These are phyloP conservation scores for Diaporthe velutina DNA, from an alignment of 2,329 filamentous ascomycete genomes.

Conservation along the genomic window DNA sequence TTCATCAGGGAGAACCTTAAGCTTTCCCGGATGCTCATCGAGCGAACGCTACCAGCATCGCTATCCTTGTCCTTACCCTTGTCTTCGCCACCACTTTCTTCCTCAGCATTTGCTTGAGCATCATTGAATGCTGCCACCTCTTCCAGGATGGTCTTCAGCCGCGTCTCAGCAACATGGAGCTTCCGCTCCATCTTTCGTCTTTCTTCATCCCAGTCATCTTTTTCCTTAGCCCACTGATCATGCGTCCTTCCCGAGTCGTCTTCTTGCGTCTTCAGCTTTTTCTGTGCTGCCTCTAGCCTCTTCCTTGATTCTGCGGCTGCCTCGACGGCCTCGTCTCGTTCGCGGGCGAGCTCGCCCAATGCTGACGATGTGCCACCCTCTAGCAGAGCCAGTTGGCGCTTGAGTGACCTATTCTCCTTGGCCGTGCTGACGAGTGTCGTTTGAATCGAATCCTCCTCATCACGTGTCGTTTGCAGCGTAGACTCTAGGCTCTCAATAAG, in stretches of 20 bases:
- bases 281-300: slow-evolving; percentile 83
- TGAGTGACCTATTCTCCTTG: slow-evolving; percentile 84
- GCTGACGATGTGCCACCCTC: slow-evolving; percentile 92
- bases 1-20: slow-evolving; percentile 80
- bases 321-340: slow-evolving; percentile 87
- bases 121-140: slow-evolving; percentile 83
- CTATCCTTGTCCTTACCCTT: slow-evolving; percentile 74
- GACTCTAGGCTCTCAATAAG: slow-evolving; percentile 88
- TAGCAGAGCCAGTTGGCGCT: slow-evolving; percentile 86
- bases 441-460: slow-evolving; percentile 80
- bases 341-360: slow-evolving; percentile 83
- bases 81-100: slow-evolving; percentile 65
- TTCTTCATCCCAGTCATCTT: slow-evolving; percentile 86
- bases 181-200: slow-evolving; percentile 85
- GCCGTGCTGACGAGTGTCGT: slow-evolving; percentile 71
- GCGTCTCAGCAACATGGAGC: slow-evolving; percentile 89
- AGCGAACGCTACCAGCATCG: slow-evolving; percentile 80
- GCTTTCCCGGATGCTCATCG: slow-evolving; percentile 79
- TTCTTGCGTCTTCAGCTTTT: slow-evolving; percentile 82
- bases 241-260: slow-evolving; percentile 86
- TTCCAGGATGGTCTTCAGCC: slow-evolving; percentile 85
- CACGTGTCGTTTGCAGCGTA: slow-evolving; percentile 76
- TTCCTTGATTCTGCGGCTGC: slow-evolving; percentile 78
- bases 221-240: slow-evolving; percentile 86
- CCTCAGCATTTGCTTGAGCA: slow-evolving; percentile 48